Evolutionary conservation across 2,329 filamentous ascomycete species (phyloP).

Genomic region (Botrytis pseudocinerea): DNA sequence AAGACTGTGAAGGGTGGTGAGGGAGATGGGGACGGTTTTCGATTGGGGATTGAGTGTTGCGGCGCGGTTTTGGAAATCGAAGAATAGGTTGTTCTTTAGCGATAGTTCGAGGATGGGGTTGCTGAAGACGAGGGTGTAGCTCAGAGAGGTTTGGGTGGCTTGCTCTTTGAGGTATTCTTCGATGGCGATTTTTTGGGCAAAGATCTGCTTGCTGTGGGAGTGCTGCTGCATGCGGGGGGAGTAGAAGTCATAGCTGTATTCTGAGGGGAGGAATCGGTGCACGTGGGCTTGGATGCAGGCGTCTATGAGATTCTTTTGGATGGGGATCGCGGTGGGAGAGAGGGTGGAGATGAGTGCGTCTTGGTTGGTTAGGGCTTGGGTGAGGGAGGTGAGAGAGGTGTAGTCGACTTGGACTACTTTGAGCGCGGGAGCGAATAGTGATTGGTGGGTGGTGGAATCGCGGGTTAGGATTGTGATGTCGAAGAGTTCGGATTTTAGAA

Average conservation of each 20-base stretch:
- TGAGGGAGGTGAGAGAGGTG: constrained; percentile 21
- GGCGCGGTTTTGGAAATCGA: constrained; percentile 45
- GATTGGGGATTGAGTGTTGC: not conserved
- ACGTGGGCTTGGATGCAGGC: constrained; percentile 59
- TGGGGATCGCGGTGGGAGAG: constrained; percentile 12
- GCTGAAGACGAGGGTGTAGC: constrained; percentile 12
- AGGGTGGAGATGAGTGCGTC: constrained; percentile 32
- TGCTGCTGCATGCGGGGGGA: not conserved
- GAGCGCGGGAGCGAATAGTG: constrained; percentile 31
- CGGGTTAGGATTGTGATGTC: constrained; percentile 42
- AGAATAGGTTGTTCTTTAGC: constrained; percentile 48
- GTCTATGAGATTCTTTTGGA: constrained; percentile 47
- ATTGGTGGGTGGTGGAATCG: constrained; percentile 32
- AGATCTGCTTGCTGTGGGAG: not conserved
- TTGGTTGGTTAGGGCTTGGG: constrained; percentile 37
- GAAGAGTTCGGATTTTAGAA: constrained; percentile 38
- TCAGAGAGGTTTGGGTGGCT: constrained; percentile 41
- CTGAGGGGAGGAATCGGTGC: constrained; percentile 58
- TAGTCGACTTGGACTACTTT: constrained; percentile 31
- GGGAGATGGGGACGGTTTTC: not conserved
- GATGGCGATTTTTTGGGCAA: constrained; percentile 14
- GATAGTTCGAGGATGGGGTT: constrained; percentile 32
- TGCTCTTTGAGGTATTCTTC: constrained; percentile 27
- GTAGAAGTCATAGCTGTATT: constrained; percentile 48
- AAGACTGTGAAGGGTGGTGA: not conserved